A percentile compares a stretch with the other conserved stretches of the same genome.
Evolutionary conservation across 179 eudicot genomes (phyloP).

Genomic region (Sideroxylon spinosum): DNA sequence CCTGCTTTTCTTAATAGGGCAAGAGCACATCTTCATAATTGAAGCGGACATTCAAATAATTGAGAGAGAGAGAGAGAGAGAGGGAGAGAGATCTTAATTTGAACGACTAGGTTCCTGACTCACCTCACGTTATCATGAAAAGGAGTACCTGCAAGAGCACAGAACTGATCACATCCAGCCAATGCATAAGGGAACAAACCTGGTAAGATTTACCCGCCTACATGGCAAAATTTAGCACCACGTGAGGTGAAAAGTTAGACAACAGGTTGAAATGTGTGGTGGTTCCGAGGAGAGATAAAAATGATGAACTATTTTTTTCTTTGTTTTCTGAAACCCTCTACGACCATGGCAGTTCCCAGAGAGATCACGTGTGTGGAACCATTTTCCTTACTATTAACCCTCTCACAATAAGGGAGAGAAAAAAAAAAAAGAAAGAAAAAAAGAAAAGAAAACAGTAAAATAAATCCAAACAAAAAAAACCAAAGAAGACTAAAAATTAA

Average conservation of each 20-base stretch:
- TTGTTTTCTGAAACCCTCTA: background rate
- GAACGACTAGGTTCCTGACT: no score
- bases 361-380: constrained; percentile 9
- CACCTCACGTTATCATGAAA: background rate
- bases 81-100: background rate
- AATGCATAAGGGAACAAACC: constrained; percentile 7
- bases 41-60: background rate
- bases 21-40: background rate
- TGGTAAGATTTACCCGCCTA: background rate
- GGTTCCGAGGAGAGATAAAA: no score
- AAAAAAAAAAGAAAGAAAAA: background rate
- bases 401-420: background rate
- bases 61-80: constrained; percentile 13
- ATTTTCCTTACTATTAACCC: background rate
- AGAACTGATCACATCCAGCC: constrained; percentile 7
- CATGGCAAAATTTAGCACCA: background rate
- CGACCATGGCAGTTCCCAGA: constrained; percentile 14
- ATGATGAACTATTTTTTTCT: background rate
- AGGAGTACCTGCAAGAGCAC: constrained; percentile 6
- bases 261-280: background rate
- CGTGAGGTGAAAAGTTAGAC: background rate
- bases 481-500: no score
- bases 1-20: background rate
- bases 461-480: no score
- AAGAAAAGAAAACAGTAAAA: background rate